Conservation (phyloP, 2,329 filamentous ascomycete genomes). For the Knufia fluminis region DNA sequence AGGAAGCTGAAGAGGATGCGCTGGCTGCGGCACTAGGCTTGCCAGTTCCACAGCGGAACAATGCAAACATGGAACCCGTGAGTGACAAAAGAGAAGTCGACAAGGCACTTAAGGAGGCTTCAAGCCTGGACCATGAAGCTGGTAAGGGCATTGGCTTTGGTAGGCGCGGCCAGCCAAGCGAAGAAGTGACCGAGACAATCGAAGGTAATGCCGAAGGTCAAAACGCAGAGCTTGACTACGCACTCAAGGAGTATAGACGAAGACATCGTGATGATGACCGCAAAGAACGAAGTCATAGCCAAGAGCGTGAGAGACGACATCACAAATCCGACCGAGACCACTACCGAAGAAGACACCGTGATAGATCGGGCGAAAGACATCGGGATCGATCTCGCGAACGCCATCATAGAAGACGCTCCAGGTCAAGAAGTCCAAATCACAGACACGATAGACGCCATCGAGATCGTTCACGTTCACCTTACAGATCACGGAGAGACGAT, state of each 20-base stretch:
- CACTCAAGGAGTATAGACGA: conserved; percentile 26
- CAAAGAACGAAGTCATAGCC: conserved; percentile 20
- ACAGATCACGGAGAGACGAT: not conserved
- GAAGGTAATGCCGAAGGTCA: conserved; percentile 23
- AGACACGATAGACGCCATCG: conserved; percentile 10
- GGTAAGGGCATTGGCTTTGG: conserved; percentile 29
- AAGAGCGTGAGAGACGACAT: conserved; percentile 25
- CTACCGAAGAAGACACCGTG: conserved; percentile 26
- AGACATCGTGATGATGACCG: conserved; percentile 27
- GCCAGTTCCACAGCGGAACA: conserved; percentile 54
- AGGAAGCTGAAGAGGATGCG: conserved; percentile 88
- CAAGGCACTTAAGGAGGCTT: conserved; percentile 39
- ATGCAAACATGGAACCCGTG: conserved; percentile 55
- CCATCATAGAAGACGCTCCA: conserved; percentile 5
- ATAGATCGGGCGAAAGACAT: conserved; percentile 15
- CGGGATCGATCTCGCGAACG: conserved; percentile 9
- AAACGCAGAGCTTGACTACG: conserved; percentile 21
- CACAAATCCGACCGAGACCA: conserved; percentile 26
- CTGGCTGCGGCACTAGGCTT: conserved; percentile 74
- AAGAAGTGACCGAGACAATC: conserved; percentile 24
- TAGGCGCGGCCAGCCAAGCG: conserved; percentile 28
- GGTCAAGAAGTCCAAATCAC: conserved; percentile 4
- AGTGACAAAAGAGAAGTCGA: conserved; percentile 49
- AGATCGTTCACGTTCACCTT: conserved; percentile 3
- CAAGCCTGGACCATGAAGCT: conserved; percentile 25